phyloP scores from a whole-genome alignment of 2,329 filamentous ascomycete species.

The Dactylonectria macrodidyma region DNA sequence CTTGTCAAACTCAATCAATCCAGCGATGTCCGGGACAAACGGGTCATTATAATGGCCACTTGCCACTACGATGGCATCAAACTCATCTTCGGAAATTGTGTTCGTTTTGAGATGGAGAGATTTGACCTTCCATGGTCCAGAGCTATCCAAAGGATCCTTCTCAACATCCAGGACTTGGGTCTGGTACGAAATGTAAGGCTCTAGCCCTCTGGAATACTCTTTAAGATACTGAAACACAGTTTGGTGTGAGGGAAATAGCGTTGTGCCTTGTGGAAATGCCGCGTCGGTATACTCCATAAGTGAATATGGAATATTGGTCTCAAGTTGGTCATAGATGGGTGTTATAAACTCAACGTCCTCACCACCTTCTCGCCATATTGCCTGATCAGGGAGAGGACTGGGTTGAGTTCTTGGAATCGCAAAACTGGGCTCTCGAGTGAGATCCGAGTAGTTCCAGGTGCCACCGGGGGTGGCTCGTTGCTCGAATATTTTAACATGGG shows the following conservation, averaged over 20 bases:
- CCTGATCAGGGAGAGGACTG: conserved; percentile 59
- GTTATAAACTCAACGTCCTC: conserved; percentile 70
- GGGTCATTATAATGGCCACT: conserved; percentile 76
- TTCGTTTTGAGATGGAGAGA: conserved; percentile 49
- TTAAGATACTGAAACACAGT: conserved; percentile 77
- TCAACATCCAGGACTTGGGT: conserved; percentile 70
- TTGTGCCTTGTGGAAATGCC: conserved; percentile 68
- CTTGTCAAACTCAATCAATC: conserved; percentile 67
- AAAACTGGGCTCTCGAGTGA: conserved; percentile 45
- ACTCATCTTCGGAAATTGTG: conserved; percentile 52
- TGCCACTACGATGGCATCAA: conserved; percentile 75
- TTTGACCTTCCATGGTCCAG: conserved; percentile 61
- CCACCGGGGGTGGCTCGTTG: conserved; percentile 77
- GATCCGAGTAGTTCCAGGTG: conserved; percentile 77
- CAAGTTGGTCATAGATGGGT: conserved; percentile 78
- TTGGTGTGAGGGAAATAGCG: conserved; percentile 77
- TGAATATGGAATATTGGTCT: conserved; percentile 82
- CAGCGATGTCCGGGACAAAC: conserved; percentile 69
- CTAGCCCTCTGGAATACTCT: conserved; percentile 73
- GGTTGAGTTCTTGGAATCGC: conserved; percentile 51
- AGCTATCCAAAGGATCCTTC: conserved; percentile 33
- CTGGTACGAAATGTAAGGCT: conserved; percentile 70
- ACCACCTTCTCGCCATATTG: conserved; percentile 46
- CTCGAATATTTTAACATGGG: conserved; percentile 79
- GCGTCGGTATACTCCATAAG: conserved; percentile 80